A percentile compares a stretch with the other conserved stretches of the same genome.
Evolutionary conservation across 192 early-diverging fungal genomes (phyloP).

Genomic region (Haplosporangium gracile): DNA sequence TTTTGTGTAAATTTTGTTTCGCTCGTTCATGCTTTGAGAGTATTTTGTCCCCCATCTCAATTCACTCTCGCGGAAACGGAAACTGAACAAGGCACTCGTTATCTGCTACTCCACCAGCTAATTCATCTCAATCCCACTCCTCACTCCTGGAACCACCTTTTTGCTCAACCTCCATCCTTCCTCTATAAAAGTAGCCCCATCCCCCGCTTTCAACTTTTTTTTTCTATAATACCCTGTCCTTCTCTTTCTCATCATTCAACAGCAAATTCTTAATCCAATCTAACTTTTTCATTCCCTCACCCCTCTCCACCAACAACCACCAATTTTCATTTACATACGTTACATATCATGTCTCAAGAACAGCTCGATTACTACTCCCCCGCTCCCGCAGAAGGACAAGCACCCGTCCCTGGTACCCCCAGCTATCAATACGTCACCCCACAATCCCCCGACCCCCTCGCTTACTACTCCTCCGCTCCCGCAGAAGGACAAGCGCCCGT

Average conservation of each 20-base stretch:
- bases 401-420: neutral
- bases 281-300: neutral
- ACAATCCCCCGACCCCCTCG: neutral
- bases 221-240: neutral
- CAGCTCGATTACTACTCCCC: slow-evolving; percentile 37
- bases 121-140: neutral
- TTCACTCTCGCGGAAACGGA: no score
- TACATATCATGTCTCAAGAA: slow-evolving; percentile 3
- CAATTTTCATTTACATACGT: neutral
- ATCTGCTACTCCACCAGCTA: no score
- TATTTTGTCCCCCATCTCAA: no score
- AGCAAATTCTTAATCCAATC: neutral
- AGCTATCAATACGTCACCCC: slow-evolving; percentile 20
- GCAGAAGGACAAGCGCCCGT: neutral
- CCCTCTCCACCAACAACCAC: neutral
- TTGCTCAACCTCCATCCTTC: neutral
- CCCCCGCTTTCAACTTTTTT: neutral
- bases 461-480: slow-evolving; percentile 29
- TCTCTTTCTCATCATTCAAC: neutral
- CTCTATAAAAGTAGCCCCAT: neutral
- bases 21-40: no score
- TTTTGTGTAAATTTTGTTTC: no score
- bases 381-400: neutral
- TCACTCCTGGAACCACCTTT: neutral
- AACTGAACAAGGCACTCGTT: no score